Evolutionary conservation across 1,139 yeast genomes (phyloP).

Genomic region (Nakaseomyces sp.): DNA sequence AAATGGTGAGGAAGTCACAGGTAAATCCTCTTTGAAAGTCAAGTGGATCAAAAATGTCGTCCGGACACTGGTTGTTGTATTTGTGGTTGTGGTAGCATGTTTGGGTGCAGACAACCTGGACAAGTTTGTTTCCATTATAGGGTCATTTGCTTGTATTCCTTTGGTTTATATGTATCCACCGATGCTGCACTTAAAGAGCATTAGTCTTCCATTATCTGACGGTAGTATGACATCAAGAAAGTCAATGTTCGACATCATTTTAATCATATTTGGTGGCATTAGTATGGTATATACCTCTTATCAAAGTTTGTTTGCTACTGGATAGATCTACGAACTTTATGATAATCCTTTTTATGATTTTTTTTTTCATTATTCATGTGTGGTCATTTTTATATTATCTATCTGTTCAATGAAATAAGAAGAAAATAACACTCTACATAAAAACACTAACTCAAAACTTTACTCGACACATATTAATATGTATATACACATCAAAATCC

Average conservation of each 20-base stretch:
- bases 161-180: constrained; percentile 80
- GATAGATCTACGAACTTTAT: neutral
- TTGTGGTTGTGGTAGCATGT: constrained; percentile 47
- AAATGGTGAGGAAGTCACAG: constrained; percentile 24
- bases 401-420: too few species aligned
- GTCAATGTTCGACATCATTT: constrained; percentile 36
- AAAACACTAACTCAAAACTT: too few species aligned
- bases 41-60: constrained; percentile 64
- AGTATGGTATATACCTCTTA: constrained; percentile 62
- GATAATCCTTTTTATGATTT: neutral
- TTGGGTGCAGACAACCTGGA: constrained; percentile 62
- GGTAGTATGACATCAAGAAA: constrained; percentile 18
- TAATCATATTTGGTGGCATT: constrained; percentile 47
- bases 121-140: constrained; percentile 65
- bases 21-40: constrained; percentile 42
- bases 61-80: constrained; percentile 43
- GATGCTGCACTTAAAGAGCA: constrained; percentile 45
- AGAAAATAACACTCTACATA: neutral
- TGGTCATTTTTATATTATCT: too few species aligned
- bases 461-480: too few species aligned
- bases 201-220: constrained; percentile 26
- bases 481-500: too few species aligned
- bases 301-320: constrained; percentile 37
- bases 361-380: neutral
- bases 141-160: constrained; percentile 77